These are phyloP conservation scores for Leishmania gerbilli DNA, from an alignment of 208 protist species.

Conservation along the genomic window DNA sequence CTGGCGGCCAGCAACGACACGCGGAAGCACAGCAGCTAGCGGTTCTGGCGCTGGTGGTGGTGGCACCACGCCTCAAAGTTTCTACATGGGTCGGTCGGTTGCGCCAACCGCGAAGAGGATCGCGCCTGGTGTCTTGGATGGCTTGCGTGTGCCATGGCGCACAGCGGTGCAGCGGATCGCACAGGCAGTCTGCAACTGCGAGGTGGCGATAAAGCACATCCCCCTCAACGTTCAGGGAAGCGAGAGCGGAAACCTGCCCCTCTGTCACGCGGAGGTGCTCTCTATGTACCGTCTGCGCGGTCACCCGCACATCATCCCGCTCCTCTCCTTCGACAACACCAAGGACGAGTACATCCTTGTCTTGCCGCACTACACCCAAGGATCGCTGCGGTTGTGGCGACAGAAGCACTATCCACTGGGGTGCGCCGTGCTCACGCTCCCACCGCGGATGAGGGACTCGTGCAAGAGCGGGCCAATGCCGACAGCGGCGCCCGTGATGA, in stretches of 20 bases:
- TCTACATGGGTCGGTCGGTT: neutral
- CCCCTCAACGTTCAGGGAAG: slow-evolving; percentile 50
- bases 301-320: slow-evolving; percentile 58
- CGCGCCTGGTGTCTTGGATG: slow-evolving; percentile 6
- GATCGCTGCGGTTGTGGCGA: slow-evolving; percentile 74
- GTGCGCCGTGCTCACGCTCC: slow-evolving; percentile 45
- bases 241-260: slow-evolving; percentile 56
- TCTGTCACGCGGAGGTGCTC: slow-evolving; percentile 75
- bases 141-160: slow-evolving; percentile 24
- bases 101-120: slow-evolving; percentile 10
- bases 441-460: slow-evolving; percentile 4
- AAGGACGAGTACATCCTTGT: slow-evolving; percentile 72
- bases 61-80: neutral
- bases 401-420: slow-evolving; percentile 50
- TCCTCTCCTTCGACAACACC: slow-evolving; percentile 69
- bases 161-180: slow-evolving; percentile 16
- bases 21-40: slow-evolving; percentile 8
- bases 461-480: slow-evolving; percentile 8
- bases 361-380: slow-evolving; percentile 64
- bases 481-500: neutral
- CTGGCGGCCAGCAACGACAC: slow-evolving; percentile 12
- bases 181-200: slow-evolving; percentile 17
- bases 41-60: neutral
- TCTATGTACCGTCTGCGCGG: slow-evolving; percentile 62
- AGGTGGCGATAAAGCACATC: slow-evolving; percentile 73